Conservation (phyloP, 306 rosid species). For the Sophora flavescens region DNA sequence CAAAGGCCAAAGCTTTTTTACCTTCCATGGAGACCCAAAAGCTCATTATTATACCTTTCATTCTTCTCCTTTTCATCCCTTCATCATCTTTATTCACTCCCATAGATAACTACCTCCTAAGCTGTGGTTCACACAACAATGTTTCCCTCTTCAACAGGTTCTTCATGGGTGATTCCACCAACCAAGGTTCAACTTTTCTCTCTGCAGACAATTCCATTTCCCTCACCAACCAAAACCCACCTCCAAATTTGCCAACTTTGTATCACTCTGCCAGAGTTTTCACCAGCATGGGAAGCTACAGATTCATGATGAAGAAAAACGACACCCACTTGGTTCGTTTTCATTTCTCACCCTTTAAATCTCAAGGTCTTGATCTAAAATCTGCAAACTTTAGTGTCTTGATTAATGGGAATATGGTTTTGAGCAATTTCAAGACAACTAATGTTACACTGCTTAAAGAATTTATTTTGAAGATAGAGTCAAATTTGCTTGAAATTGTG, state of each 20-base stretch:
- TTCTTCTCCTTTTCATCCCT: conserved; percentile 45
- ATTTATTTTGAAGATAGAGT: conserved; percentile 61
- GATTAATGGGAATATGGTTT: conserved; percentile 54
- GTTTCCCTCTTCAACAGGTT: conserved; percentile 57
- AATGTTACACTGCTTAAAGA: conserved; percentile 58
- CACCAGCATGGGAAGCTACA: conserved; percentile 61
- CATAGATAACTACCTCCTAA: conserved; percentile 73
- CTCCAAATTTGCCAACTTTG: conserved; percentile 53
- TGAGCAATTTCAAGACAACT: conserved; percentile 43
- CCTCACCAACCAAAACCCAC: conserved; percentile 64
- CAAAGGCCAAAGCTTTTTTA: neutral
- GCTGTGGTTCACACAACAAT: conserved; percentile 76
- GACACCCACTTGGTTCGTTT: conserved; percentile 83
- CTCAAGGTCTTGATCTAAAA: conserved; percentile 55
- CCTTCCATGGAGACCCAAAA: conserved; percentile 58
- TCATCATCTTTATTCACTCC: conserved; percentile 68
- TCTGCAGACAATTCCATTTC: conserved; percentile 58
- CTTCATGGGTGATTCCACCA: conserved; percentile 62
- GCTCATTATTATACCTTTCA: conserved; percentile 35
- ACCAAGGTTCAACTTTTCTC: conserved; percentile 57
- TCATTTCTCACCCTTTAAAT: conserved; percentile 78
- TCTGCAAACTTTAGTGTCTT: conserved; percentile 64
- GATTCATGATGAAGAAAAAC: conserved; percentile 60
- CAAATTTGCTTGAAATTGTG: conserved; percentile 58
- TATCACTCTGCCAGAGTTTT: conserved; percentile 84